A percentile compares a stretch with the other conserved stretches of the same genome.
Evolutionary conservation across 257 asterid genomes (phyloP).

Genomic region (Linderniella brevidens): DNA sequence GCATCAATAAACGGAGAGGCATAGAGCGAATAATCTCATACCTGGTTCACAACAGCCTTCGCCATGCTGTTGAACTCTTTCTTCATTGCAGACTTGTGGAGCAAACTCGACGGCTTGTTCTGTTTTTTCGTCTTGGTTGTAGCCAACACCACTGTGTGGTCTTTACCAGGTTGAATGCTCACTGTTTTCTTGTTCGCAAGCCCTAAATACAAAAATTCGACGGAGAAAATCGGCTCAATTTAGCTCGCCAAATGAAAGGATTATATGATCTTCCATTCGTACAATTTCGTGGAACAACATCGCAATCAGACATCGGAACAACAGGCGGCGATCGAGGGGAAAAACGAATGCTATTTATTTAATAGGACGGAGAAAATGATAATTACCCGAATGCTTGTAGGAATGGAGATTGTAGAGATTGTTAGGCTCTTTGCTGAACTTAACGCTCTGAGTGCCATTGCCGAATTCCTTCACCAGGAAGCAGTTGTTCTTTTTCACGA

Average conservation of each 20-base stretch:
- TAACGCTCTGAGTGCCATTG: too few species aligned
- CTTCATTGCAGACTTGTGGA: slow-evolving; percentile 81
- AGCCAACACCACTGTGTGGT: slow-evolving; percentile 52
- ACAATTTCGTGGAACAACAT: slow-evolving; percentile 2
- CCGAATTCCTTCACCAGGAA: too few species aligned
- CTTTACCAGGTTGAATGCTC: slow-evolving; percentile 71
- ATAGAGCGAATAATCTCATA: too few species aligned
- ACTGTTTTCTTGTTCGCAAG: slow-evolving; percentile 93
- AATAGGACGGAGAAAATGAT: too few species aligned
- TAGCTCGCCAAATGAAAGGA: too few species aligned
- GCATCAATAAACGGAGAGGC: not conserved
- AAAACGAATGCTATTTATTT: not conserved
- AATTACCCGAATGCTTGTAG: slow-evolving; percentile 79
- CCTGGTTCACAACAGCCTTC: slow-evolving; percentile 80
- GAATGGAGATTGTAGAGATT: slow-evolving; percentile 68
- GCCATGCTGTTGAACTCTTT: slow-evolving; percentile 87
- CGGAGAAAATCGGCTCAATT: too few species aligned
- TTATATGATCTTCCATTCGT: too few species aligned
- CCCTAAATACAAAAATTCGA: slow-evolving; percentile 18
- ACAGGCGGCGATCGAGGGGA: too few species aligned
- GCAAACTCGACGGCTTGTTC: slow-evolving; percentile 50
- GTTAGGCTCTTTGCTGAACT: too few species aligned
- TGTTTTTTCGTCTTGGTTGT: slow-evolving; percentile 88
- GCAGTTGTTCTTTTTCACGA: too few species aligned
- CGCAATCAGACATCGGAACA: too few species aligned